Evolutionary conservation across 768 basidiomycete species (phyloP), one percentile per base, ranked within the genome.

Genomic region (Hypholoma sublateritium): DNA sequence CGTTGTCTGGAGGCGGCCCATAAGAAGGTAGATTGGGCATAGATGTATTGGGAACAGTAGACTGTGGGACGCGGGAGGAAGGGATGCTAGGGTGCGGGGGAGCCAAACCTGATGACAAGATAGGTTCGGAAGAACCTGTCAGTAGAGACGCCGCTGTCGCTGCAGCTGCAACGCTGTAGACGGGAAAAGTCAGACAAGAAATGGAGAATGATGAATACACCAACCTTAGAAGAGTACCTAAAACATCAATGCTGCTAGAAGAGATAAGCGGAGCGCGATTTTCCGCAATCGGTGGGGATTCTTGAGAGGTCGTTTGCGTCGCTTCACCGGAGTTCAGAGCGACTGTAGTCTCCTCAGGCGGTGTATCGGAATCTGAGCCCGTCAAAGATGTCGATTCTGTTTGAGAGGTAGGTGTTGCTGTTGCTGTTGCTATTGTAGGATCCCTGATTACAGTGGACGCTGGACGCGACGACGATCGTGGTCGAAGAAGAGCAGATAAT

Each of bases 91-190:
- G 41, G 39, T 69, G 58, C 16, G 77, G 69, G 50, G 80, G 70
- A 28, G 80, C 73, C 51, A 86, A 76, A 43, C 81, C 78, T 21
- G 86, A 79, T 36, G 82, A 79, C 54, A 88, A 78, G 43, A 90
- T 80, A 11, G 84, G 80, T 48, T 87, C 82, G 4, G 85, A 83
- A 21, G 85, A 82, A 35, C 89, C 89, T 1, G 87, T 86, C n/a
- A 91, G 78, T 25, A 91, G 79, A 3, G 92, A 93, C 7, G 89
- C 90, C 1, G 92, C 91, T 1, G 91, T 93, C n/a, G 92, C 92
- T 9, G 92, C 89, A n/a, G 92, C 91, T 3, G 92, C 92, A 32
- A 93, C 92, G 63, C 92, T 90, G 59, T 48, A 67, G 9, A 48
- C 7, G 17, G 52, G n/a, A 56, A 36, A 17, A 37, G 49, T 37